These are phyloP conservation scores for Penicillium nucicola DNA, from an alignment of 495 filamentous ascomycete species.

Conservation along the genomic window DNA sequence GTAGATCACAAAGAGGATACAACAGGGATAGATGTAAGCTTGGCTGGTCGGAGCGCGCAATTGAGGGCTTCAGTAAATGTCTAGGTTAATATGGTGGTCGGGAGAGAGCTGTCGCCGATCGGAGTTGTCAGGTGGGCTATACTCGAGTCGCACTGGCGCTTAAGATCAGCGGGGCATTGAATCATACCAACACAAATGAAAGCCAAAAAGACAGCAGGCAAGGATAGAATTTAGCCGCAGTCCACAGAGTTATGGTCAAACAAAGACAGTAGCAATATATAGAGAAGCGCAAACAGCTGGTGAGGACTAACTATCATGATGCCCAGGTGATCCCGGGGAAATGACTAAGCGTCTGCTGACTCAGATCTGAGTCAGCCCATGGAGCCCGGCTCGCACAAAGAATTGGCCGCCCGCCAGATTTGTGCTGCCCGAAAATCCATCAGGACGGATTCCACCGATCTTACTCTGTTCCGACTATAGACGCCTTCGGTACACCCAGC, in stretches of 20 bases:
- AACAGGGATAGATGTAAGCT: not conserved
- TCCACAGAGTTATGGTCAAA: not conserved
- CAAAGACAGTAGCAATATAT: constrained; percentile 7
- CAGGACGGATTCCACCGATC: constrained; percentile 23
- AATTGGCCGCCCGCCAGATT: constrained; percentile 34
- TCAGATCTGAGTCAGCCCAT: constrained; percentile 30
- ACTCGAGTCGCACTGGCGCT: constrained; percentile 43
- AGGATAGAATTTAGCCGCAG: not conserved
- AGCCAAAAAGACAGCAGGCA: not conserved
- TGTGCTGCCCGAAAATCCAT: constrained; percentile 41
- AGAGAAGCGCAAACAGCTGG: not conserved
- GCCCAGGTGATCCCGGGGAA: constrained; percentile 4
- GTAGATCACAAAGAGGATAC: constrained; percentile 2
- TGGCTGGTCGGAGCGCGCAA: not conserved
- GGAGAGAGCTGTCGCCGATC: not conserved
- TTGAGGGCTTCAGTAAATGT: not conserved
- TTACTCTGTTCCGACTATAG: constrained; percentile 19
- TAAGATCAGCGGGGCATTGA: constrained; percentile 40
- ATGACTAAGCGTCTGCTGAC: constrained; percentile 15
- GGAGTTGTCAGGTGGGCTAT: constrained; percentile 22
- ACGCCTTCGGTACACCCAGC: constrained; percentile 30
- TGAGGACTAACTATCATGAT: too few species aligned
- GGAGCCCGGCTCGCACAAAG: constrained; percentile 27
- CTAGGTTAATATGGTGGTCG: not conserved
- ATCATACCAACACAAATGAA: constrained; percentile 3